phyloP scores from a whole-genome alignment of 2,329 filamentous ascomycete genomes.

The Phaeosphaeria sp. region DNA sequence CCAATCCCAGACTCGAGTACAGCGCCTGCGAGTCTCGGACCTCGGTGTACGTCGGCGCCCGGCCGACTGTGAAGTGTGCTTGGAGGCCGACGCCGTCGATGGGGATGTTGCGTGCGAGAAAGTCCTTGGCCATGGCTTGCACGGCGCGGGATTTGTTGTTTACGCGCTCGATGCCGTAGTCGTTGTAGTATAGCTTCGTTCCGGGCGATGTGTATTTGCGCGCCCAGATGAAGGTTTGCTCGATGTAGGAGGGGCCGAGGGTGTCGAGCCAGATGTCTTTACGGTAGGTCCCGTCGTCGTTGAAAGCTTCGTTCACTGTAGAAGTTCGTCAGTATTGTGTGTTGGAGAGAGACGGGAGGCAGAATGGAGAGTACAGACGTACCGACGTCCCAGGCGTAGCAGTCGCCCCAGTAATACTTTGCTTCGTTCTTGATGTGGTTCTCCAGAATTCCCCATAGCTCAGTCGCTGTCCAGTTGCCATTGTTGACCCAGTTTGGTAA shows the following conservation, averaged over 20 bases:
- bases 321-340: background rate
- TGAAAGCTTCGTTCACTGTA: slow-evolving; percentile 69
- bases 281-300: slow-evolving; percentile 64
- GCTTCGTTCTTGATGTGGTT: slow-evolving; percentile 68
- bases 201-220: slow-evolving; percentile 62
- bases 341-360: too few relatives aligned
- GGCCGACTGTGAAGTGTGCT: slow-evolving; percentile 65
- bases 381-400: slow-evolving; percentile 65
- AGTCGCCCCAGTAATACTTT: slow-evolving; percentile 65
- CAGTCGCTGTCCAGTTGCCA: slow-evolving; percentile 63
- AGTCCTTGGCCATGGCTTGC: slow-evolving; percentile 38
- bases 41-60: slow-evolving; percentile 54
- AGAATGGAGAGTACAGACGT: too few relatives aligned
- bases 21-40: slow-evolving; percentile 57
- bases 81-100: slow-evolving; percentile 71
- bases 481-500: slow-evolving; percentile 61
- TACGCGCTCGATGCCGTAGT: slow-evolving; percentile 68
- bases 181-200: slow-evolving; percentile 69
- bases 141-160: slow-evolving; percentile 55
- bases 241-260: slow-evolving; percentile 65
- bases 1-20: slow-evolving; percentile 61
- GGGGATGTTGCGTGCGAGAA: slow-evolving; percentile 48
- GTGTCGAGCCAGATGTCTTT: slow-evolving; percentile 61
- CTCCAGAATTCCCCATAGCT: slow-evolving; percentile 64
- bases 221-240: slow-evolving; percentile 62